Percentiles rank a stretch among this genome's conserved stretches.
phyloP scores from a whole-genome alignment of 2,329 filamentous ascomycete genomes.

The Aureobasidium sp. region DNA sequence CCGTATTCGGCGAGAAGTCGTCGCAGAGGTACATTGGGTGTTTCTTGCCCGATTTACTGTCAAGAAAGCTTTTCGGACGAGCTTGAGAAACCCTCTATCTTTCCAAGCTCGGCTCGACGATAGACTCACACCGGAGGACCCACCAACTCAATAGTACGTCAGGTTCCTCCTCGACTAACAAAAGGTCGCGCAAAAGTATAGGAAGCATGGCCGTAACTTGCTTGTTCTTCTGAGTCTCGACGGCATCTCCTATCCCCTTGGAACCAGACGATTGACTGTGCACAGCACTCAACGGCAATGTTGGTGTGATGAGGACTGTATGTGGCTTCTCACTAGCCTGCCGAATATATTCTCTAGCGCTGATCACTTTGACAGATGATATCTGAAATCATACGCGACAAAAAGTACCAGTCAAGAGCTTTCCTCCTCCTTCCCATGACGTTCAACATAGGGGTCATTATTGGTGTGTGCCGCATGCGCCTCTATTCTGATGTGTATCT shows the following conservation, averaged over 20 bases:
- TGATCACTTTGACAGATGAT: conserved; percentile 45
- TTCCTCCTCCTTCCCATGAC: conserved; percentile 60
- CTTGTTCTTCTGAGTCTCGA: neutral
- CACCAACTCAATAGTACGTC: no score
- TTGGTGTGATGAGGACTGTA: conserved; percentile 62
- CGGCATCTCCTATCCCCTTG: neutral
- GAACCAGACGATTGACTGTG: neutral
- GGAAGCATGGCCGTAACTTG: neutral
- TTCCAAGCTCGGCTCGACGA: no score
- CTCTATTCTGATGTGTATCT: neutral
- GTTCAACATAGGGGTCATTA: conserved; percentile 53
- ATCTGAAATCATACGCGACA: conserved; percentile 63
- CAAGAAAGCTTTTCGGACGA: no score
- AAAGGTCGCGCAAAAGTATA: no score
- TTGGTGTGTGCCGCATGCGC: conserved; percentile 21
- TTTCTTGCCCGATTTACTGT: no score
- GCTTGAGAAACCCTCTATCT: no score
- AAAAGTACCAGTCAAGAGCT: conserved; percentile 50
- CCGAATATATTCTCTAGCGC: no score
- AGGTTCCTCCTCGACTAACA: no score
- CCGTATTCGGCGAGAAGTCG: no score
- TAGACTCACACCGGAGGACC: no score
- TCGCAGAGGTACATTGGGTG: no score
- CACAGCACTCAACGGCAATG: conserved; percentile 58
- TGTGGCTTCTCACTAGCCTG: no score